phyloP scores from a whole-genome alignment of 257 asterid genomes.

The Thymus mandschuricus region DNA sequence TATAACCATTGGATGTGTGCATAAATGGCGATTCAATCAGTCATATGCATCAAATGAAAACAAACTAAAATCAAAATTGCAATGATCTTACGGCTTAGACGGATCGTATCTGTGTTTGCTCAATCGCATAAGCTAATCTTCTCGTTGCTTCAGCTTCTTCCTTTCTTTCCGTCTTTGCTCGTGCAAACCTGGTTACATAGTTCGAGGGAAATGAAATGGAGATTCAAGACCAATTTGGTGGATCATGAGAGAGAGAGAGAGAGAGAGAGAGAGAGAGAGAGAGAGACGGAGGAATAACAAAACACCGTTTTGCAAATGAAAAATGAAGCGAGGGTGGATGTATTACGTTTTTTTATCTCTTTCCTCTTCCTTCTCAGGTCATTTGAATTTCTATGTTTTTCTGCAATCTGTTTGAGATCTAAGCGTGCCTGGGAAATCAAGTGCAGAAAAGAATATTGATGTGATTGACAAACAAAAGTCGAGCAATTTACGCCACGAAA shows the following conservation, averaged over 20 bases:
- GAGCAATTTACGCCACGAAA: neutral
- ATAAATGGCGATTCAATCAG: neutral
- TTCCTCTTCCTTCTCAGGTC: constrained; percentile 52
- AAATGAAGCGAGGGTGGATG: constrained; percentile 8
- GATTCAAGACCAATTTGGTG: neutral
- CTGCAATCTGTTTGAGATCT: constrained; percentile 54
- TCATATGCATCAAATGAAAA: neutral
- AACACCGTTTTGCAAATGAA: neutral
- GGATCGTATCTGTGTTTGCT: neutral
- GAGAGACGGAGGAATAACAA: neutral
- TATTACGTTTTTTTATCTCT: constrained; percentile 58
- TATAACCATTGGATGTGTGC: neutral
- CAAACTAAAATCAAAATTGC: neutral
- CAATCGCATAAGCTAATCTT: constrained; percentile 20
- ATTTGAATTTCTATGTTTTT: constrained; percentile 45
- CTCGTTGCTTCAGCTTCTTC: constrained; percentile 38
- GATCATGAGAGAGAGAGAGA: neutral
- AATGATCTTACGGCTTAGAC: neutral
- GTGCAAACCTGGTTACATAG: constrained; percentile 43
- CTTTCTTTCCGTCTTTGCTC: constrained; percentile 57
- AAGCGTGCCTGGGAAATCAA: constrained; percentile 43
- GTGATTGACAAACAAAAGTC: neutral
- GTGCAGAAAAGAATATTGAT: constrained; percentile 1
- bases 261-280: too few species aligned
- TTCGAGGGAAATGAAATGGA: neutral